phyloP scores from a whole-genome alignment of 805 yeast species.

The Kuraishia borneana region DNA sequence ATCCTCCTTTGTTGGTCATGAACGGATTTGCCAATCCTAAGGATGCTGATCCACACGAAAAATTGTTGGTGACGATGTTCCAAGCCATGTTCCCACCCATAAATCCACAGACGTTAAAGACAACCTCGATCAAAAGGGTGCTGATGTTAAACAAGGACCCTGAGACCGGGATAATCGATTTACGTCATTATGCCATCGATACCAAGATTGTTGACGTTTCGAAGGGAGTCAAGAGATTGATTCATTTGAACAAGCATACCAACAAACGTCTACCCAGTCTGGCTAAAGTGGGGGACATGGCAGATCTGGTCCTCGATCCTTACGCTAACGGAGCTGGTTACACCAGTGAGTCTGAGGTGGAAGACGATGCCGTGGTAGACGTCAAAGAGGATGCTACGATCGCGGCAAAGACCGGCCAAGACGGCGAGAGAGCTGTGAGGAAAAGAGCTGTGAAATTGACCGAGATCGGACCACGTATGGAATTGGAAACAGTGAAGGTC shows the following conservation, averaged over 20 bases:
- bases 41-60: constrained; percentile 60
- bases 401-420: constrained; percentile 11
- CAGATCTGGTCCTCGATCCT: constrained; percentile 77
- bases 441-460: constrained; percentile 87
- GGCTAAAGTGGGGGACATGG: constrained; percentile 56
- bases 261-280: constrained; percentile 64
- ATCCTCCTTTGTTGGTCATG: constrained; percentile 86
- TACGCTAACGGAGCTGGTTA: constrained; percentile 65
- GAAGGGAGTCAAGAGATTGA: constrained; percentile 58
- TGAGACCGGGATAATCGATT: constrained; percentile 62
- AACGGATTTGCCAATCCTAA: constrained; percentile 77
- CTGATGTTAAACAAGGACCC: constrained; percentile 67
- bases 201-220: constrained; percentile 77
- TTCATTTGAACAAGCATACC: constrained; percentile 46
- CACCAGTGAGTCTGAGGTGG: constrained; percentile 89
- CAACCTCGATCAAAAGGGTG: constrained; percentile 71
- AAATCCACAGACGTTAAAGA: constrained; percentile 71
- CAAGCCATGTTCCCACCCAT: constrained; percentile 96
- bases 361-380: constrained; percentile 78
- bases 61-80: constrained; percentile 76
- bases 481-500: constrained; percentile 65
- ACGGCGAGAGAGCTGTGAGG: constrained; percentile 15
- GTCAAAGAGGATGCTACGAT: constrained; percentile 21
- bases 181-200: constrained; percentile 84
- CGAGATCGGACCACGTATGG: constrained; percentile 87